A percentile compares a stretch with the other conserved stretches of the same genome.
Evolutionary conservation across 75 land plant genomes (phyloP).

Genomic region (Adiantum capillusveneris): DNA sequence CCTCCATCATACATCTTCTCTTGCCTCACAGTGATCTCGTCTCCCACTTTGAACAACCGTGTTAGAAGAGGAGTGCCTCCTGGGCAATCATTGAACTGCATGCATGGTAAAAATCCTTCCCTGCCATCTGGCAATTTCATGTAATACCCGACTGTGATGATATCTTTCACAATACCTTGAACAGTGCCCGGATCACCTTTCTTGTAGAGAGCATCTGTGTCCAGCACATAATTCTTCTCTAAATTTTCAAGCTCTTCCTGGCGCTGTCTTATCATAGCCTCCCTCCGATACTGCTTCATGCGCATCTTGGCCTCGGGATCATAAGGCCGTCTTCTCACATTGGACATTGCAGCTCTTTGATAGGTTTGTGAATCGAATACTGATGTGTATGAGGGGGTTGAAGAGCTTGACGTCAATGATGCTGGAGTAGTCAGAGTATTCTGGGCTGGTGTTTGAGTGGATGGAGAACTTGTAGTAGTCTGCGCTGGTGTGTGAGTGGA

Average conservation of each 20-base stretch:
- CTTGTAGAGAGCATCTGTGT: neutral
- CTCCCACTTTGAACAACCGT: neutral
- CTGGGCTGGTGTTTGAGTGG: neutral
- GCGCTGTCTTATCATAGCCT: neutral
- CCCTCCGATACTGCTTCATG: slow-evolving; percentile 6
- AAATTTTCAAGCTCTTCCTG: neutral
- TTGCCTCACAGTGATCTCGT: neutral
- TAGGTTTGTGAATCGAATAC: neutral
- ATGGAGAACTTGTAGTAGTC: neutral
- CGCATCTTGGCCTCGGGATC: neutral
- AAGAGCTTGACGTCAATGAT: no score
- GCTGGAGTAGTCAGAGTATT: no score
- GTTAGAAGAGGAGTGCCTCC: slow-evolving; percentile 1
- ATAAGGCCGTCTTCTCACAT: slow-evolving; percentile 1
- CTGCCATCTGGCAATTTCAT: slow-evolving; percentile 4
- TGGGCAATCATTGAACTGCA: neutral
- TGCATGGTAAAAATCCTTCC: neutral
- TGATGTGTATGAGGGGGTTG: no score
- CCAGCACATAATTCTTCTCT: neutral
- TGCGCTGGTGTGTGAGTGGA: neutral
- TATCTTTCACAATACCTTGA: slow-evolving; percentile 2
- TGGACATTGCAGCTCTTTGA: neutral
- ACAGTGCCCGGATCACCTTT: slow-evolving; percentile 5
- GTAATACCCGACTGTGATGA: slow-evolving; percentile 1
- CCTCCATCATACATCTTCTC: slow-evolving; percentile 1